Conservation (phyloP, 2,329 filamentous ascomycete genomes). For the Aspergillus vadensis region DNA sequence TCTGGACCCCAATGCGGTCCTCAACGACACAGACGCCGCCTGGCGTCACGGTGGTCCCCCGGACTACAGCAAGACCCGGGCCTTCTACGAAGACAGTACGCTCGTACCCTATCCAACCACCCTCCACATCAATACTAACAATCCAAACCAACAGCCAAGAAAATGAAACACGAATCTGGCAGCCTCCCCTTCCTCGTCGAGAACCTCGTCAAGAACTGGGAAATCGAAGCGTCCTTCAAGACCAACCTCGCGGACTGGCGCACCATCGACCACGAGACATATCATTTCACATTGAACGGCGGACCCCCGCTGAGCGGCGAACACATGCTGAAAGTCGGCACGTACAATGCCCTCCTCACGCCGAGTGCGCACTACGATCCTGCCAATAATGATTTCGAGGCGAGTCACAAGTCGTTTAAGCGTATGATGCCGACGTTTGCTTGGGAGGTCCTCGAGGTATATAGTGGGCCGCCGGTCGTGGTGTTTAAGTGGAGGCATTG, state of each 20-base stretch:
- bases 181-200: slow-evolving; percentile 64
- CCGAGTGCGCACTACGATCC: slow-evolving; percentile 67
- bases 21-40: slow-evolving; percentile 54
- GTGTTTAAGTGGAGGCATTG: slow-evolving; percentile 69
- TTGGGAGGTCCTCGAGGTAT: slow-evolving; percentile 71
- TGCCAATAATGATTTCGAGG: slow-evolving; percentile 61
- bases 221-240: slow-evolving; percentile 71
- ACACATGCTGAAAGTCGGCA: slow-evolving; percentile 68
- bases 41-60: slow-evolving; percentile 65
- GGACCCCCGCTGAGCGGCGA: slow-evolving; percentile 58
- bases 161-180: slow-evolving; percentile 55
- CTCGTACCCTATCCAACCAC: no score
- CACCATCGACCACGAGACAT: slow-evolving; percentile 62
- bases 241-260: slow-evolving; percentile 63
- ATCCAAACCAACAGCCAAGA: slow-evolving; percentile 53
- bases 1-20: slow-evolving; percentile 59
- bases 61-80: slow-evolving; percentile 66
- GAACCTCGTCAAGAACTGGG: slow-evolving; percentile 74
- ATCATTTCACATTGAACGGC: slow-evolving; percentile 67
- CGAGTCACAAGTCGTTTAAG: slow-evolving; percentile 71
- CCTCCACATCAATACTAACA: background rate
- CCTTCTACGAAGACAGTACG: slow-evolving; percentile 60
- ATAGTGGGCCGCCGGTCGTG: slow-evolving; percentile 64
- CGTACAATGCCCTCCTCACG: slow-evolving; percentile 68
- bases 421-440: slow-evolving; percentile 73